Conservation (phyloP, 768 basidiomycete genomes). For the Cubamyces lactineus region DNA sequence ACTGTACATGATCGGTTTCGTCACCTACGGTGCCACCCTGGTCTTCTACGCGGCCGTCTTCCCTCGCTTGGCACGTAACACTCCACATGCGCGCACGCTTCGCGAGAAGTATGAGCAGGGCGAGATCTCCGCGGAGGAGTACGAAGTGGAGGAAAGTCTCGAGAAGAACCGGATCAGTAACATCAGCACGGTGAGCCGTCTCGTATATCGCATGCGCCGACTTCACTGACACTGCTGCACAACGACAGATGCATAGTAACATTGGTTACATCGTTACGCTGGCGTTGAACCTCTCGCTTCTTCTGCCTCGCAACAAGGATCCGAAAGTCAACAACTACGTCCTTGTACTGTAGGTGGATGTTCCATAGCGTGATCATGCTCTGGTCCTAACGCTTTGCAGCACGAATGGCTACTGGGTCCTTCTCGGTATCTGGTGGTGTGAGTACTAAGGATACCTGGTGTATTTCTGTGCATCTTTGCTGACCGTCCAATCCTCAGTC, state of each 20-base stretch:
- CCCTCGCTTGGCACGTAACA: conserved; percentile 82
- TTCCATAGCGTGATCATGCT: background rate
- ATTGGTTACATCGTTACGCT: conserved; percentile 71
- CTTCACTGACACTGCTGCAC: background rate
- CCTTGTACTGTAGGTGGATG: conserved; percentile 56
- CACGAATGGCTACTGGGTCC: conserved; percentile 75
- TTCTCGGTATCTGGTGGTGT: conserved; percentile 91
- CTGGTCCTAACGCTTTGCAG: conserved; percentile 38
- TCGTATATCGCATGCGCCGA: too few relatives aligned
- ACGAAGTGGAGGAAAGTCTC: conserved; percentile 73
- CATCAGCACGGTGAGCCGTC: conserved; percentile 68
- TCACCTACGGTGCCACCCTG: conserved; percentile 78
- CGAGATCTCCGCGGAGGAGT: conserved; percentile 61
- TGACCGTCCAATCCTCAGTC: conserved; percentile 47
- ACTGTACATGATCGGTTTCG: conserved; percentile 78
- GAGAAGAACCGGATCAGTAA: conserved; percentile 88
- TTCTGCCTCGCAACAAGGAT: conserved; percentile 62
- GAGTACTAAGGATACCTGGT: conserved; percentile 31
- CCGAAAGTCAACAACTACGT: conserved; percentile 76
- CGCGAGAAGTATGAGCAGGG: conserved; percentile 60
- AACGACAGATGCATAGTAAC: conserved; percentile 63
- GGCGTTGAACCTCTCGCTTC: conserved; percentile 67
- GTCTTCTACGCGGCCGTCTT: conserved; percentile 82
- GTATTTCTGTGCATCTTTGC: background rate
- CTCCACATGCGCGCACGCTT: conserved; percentile 58